Conservation (phyloP, 768 basidiomycete species). For the Macrolepiota albuminosa region DNA sequence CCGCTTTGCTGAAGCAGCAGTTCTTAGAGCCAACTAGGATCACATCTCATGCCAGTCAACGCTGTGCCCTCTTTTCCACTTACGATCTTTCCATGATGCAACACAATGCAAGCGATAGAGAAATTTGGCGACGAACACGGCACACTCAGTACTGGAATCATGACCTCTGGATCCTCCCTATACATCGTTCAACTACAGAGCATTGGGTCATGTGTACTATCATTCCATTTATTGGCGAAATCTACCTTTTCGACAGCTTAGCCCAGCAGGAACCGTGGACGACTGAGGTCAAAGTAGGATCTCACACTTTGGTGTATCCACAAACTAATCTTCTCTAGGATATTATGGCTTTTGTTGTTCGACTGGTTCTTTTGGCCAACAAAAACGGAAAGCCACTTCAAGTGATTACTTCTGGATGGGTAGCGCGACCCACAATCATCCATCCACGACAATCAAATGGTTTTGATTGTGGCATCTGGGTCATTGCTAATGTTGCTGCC, state of each 20-base stretch:
- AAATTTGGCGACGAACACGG: no score
- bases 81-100: no score
- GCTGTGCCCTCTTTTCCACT: neutral
- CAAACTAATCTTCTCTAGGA: no score
- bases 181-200: conserved; percentile 20
- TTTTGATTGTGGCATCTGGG: no score
- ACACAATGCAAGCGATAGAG: no score
- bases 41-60: neutral
- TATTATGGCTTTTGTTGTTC: neutral
- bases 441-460: no score
- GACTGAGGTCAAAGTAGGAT: neutral
- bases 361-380: neutral
- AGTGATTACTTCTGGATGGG: no score
- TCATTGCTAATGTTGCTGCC: no score
- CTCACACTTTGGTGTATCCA: neutral
- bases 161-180: conserved; percentile 31
- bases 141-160: conserved; percentile 23
- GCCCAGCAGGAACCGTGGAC: conserved; percentile 3
- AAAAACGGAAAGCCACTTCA: neutral
- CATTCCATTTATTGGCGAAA: conserved; percentile 3
- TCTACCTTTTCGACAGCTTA: conserved; percentile 31
- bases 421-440: no score
- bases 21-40: neutral
- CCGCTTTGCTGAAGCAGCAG: conserved; percentile 13
- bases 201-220: conserved; percentile 32